Base-by-base conservation (phyloP, 495 filamentous ascomycete genomes). In the Penicillium coprophilum region DNA sequence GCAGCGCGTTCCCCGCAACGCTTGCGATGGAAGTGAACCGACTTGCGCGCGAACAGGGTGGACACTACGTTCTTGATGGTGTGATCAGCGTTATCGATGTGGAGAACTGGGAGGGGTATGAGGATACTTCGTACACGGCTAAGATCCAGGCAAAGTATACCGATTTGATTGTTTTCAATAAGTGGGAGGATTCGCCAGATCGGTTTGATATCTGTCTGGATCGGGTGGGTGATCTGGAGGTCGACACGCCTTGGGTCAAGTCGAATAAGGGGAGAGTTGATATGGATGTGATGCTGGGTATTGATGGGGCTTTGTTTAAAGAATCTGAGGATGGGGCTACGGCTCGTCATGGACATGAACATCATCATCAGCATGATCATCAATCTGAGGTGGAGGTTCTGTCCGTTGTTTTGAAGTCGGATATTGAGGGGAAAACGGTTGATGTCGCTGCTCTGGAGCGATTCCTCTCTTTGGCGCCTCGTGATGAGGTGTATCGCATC, bases 71-170 rank as follows among this genome's bases (percentile, higher is more conserved):
- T 6, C 82, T 97, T 1, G 94, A 98, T 67, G 94, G 94, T 3
- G 91, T 97, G 38, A 84, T 97, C 19, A 88, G 83, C 44, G 94
- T 97, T 3, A 88, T 98, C 48, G 94, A 98, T 70, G 91, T 94
- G 6, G 94, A 97, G 81, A 97, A 97, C 70, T 98, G 92, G 92
- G 78, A 84, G 59, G 94, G 94, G 1, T 98, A 98, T 66, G 91
- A 90, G 60, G 92, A 96, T 74, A 96, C 91, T 12, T 86, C 81
- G 27, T 92, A 89, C 43, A 94, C 91, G 46, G 91, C 91, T n/a
- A 84, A 87, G 66, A 72, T 93, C 46, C 91, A 96, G 75, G 91
- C 90, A 24, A 70, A 78, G 63, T 97, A 96, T 72, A 98, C 94
- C 44, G 94, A 98, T 78, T 65, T 97, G 60, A 86, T 98, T 46